Conservation (phyloP, 1,284 basidiomycete species). For the Ustanciosporium gigantosporum region DNA sequence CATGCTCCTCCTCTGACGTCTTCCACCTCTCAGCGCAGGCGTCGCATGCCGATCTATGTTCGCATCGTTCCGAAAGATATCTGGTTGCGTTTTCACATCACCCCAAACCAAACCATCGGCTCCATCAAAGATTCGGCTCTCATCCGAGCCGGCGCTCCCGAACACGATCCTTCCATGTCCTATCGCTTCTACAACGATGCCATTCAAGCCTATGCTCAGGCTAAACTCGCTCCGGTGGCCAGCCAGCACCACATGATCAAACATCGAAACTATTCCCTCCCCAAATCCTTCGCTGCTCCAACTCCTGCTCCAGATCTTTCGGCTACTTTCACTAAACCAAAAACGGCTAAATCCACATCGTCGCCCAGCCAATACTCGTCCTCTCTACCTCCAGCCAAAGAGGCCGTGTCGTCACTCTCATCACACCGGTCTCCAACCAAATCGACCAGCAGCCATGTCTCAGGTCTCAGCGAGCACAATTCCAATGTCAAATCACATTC, state of each 20-base stretch:
- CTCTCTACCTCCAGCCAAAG: neutral
- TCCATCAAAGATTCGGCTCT: conserved; percentile 42
- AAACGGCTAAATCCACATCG: neutral
- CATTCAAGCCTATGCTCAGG: conserved; percentile 11
- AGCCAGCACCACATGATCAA: conserved; percentile 19
- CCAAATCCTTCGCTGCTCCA: conserved; percentile 22
- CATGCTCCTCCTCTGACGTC: neutral
- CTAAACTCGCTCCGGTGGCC: conserved; percentile 20
- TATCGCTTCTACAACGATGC: conserved; percentile 41
- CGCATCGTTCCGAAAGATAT: conserved; percentile 50
- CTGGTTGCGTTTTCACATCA: conserved; percentile 43
- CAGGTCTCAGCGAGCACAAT: no score
- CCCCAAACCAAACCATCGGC: conserved; percentile 32
- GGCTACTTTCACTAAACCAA: neutral
- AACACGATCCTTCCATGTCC: conserved; percentile 27
- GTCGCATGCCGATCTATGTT: conserved; percentile 46
- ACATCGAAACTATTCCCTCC: conserved; percentile 18
- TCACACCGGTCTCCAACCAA: neutral
- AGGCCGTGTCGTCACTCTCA: neutral
- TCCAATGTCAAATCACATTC: no score
- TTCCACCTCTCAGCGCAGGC: no score
- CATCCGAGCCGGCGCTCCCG: conserved; percentile 16
- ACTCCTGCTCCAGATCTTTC: conserved; percentile 3
- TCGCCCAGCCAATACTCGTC: neutral
- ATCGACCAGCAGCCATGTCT: neutral